Percentiles rank a stretch among this genome's conserved stretches.
Evolutionary conservation across 2,329 filamentous ascomycete genomes (phyloP).

Genomic region (Neonectria ditissima): DNA sequence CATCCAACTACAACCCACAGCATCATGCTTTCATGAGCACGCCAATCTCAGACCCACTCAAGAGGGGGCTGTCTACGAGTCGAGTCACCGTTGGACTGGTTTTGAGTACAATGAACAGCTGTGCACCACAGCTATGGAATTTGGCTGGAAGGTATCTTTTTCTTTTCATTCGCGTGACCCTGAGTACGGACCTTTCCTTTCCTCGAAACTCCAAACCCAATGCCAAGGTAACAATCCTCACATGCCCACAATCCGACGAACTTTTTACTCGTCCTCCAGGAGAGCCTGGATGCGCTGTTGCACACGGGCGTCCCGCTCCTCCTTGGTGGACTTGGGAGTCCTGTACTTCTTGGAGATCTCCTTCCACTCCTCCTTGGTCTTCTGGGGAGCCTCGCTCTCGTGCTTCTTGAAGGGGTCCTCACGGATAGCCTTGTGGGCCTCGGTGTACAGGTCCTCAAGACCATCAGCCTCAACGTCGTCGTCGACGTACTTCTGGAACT

Average conservation of each 20-base stretch:
- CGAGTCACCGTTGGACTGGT: constrained; percentile 1
- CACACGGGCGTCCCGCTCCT: constrained; percentile 84
- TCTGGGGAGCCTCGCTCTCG: constrained; percentile 80
- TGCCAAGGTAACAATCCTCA: constrained; percentile 48
- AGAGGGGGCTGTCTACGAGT: constrained; percentile 10
- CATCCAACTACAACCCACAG: constrained; percentile 11
- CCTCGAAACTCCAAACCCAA: constrained; percentile 56
- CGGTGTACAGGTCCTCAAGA: constrained; percentile 94
- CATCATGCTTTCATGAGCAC: constrained; percentile 6
- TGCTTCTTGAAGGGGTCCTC: constrained; percentile 98
- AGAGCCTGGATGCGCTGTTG: constrained; percentile 92
- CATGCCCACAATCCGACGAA: constrained; percentile 42
- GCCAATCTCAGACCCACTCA: constrained; percentile 11
- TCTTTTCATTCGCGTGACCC: constrained; percentile 53
- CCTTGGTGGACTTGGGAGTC: constrained; percentile 81
- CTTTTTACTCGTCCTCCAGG: constrained; percentile 62
- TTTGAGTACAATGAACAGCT: constrained; percentile 43
- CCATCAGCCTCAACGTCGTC: constrained; percentile 96
- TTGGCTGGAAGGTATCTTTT: constrained; percentile 50
- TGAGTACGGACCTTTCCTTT: constrained; percentile 50
- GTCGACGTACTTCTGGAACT: constrained; percentile 98
- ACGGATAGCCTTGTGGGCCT: constrained; percentile 96
- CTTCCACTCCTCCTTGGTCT: constrained; percentile 98
- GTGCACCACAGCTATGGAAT: constrained; percentile 47
- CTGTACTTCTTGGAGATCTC: constrained; percentile 92